Conservation (phyloP, 1,284 basidiomycete genomes). For the Ceratobasidium sp. region DNA sequence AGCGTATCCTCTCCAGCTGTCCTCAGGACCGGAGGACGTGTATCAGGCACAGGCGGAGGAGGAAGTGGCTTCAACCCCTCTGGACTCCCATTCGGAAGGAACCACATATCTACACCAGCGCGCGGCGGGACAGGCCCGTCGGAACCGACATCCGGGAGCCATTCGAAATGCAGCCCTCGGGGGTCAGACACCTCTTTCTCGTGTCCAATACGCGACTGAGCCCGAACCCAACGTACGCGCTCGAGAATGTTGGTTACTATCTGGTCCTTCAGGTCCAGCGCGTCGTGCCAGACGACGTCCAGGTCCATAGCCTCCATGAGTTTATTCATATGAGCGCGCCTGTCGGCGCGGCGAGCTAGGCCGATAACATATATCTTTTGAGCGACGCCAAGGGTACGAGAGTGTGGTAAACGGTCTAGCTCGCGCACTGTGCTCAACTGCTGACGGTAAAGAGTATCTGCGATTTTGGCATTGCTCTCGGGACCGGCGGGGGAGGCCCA, state of each 20-base stretch:
- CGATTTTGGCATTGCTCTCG: not conserved
- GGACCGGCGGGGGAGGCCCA: conserved; percentile 8
- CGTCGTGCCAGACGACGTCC: conserved; percentile 46
- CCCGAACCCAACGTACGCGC: conserved; percentile 43
- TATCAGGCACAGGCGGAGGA: conserved; percentile 33
- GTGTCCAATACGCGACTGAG: conserved; percentile 35
- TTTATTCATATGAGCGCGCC: conserved; percentile 47
- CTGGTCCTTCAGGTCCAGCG: conserved; percentile 41
- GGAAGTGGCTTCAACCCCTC: conserved; percentile 28
- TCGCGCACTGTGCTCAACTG: conserved; percentile 38
- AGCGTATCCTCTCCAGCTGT: conserved; percentile 33
- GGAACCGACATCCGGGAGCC: conserved; percentile 34
- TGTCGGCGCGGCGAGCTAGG: conserved; percentile 47
- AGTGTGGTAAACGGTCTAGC: conserved; percentile 42
- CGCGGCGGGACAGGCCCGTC: conserved; percentile 13
- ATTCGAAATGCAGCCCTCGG: conserved; percentile 29
- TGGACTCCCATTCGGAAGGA: not conserved
- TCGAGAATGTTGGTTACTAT: conserved; percentile 44
- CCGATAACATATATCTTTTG: conserved; percentile 49
- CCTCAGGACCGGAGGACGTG: conserved; percentile 35
- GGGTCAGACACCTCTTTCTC: conserved; percentile 26
- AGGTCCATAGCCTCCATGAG: conserved; percentile 46
- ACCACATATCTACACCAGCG: conserved; percentile 35
- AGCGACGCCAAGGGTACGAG: conserved; percentile 47
- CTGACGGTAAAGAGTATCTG: conserved; percentile 27